Evolutionary conservation across 768 basidiomycete genomes (phyloP).

Genomic region (Tricholomella constricta): DNA sequence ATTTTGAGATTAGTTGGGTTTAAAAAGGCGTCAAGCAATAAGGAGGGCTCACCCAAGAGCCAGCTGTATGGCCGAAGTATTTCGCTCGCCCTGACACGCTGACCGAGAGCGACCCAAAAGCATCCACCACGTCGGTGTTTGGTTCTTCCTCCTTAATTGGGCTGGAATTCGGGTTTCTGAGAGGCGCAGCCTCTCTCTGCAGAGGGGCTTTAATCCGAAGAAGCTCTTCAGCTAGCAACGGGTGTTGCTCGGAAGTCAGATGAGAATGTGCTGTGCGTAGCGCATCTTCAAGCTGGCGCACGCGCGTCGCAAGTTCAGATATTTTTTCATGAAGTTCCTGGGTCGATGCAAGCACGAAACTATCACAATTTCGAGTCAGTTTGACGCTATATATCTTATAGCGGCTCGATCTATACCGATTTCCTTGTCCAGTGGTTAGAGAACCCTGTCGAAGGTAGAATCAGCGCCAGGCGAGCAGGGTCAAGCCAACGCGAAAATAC

Average conservation of each 20-base stretch:
- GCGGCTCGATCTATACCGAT: conserved; percentile 50
- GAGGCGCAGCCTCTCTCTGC: conserved; percentile 59
- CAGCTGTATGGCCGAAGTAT: conserved; percentile 76
- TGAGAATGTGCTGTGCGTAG: conserved; percentile 61
- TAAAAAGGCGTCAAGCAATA: conserved; percentile 8
- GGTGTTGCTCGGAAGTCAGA: conserved; percentile 61
- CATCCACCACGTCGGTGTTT: conserved; percentile 71
- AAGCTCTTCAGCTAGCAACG: conserved; percentile 70
- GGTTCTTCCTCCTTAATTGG: conserved; percentile 62
- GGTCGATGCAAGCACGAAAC: conserved; percentile 79
- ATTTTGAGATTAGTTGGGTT: conserved; percentile 14
- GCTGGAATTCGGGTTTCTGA: conserved; percentile 37
- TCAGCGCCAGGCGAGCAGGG: neutral
- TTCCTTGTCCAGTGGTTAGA: conserved; percentile 80
- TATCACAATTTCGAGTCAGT: conserved; percentile 25
- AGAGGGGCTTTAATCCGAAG: conserved; percentile 76
- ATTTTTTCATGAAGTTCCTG: conserved; percentile 86
- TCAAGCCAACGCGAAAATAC: conserved; percentile 31
- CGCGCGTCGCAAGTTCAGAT: conserved; percentile 67
- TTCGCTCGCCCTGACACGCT: conserved; percentile 71
- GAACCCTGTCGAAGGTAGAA: conserved; percentile 50
- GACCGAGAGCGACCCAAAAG: conserved; percentile 79
- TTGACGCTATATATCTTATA: neutral
- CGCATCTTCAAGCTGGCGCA: conserved; percentile 76
- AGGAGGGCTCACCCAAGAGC: conserved; percentile 62